Conservation (phyloP, 2,329 filamentous ascomycete genomes). For the Pseudocercospora vitis region DNA sequence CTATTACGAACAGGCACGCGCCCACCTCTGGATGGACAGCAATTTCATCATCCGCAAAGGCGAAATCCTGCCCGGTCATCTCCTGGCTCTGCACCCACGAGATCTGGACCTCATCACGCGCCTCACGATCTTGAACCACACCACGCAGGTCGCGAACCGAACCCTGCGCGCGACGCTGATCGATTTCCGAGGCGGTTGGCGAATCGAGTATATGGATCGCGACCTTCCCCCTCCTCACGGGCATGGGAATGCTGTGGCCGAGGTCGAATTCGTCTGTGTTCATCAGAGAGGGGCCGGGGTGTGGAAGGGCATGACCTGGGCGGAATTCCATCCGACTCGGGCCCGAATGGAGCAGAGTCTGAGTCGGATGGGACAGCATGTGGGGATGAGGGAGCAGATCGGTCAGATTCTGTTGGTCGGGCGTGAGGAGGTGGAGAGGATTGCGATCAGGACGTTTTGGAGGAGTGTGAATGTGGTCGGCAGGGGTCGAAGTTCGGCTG, state of each 20-base stretch:
- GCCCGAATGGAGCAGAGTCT: background rate
- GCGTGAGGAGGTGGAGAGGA: conserved; percentile 5
- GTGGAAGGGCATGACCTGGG: conserved; percentile 1
- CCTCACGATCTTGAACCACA: background rate
- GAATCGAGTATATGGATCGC: background rate
- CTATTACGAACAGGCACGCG: conserved; percentile 3
- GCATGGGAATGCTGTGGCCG: background rate
- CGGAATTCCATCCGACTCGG: background rate
- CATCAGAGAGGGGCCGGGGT: background rate
- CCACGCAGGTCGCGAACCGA: background rate
- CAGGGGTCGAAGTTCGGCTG: no score
- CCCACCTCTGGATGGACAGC: background rate
- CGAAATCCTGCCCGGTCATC: background rate
- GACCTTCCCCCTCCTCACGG: background rate
- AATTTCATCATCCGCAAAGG: background rate
- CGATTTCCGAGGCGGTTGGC: background rate
- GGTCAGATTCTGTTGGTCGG: conserved; percentile 5
- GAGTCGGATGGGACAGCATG: background rate
- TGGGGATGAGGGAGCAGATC: background rate
- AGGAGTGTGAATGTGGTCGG: conserved; percentile 3
- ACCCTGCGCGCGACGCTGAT: background rate
- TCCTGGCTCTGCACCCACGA: background rate
- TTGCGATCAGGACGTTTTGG: conserved; percentile 5
- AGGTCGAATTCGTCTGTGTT: background rate
- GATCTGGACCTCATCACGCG: background rate